Percentiles rank a stretch among this genome's conserved stretches.
Conservation (phyloP, 768 basidiomycete genomes). For the Mycena rosella region DNA sequence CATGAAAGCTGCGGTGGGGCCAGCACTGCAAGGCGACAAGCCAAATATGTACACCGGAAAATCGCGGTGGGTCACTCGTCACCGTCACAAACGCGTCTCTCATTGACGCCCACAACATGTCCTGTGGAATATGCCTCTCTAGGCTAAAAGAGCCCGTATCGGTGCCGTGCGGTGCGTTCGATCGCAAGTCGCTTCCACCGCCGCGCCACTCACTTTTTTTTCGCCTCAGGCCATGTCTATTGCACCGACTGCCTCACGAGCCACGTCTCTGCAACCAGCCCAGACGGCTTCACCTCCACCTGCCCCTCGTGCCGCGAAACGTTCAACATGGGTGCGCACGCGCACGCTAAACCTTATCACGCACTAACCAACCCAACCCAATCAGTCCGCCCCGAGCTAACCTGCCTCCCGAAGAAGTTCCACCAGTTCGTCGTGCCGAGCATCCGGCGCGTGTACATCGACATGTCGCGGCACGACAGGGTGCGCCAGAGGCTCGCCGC, state of each 20-base stretch:
- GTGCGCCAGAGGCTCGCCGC: constrained; percentile 50
- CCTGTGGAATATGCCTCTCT: constrained; percentile 72
- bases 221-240: constrained; percentile 68
- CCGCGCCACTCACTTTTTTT: constrained; percentile 15
- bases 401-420: constrained; percentile 62
- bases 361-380: background rate
- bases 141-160: constrained; percentile 65
- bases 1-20: background rate
- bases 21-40: background rate
- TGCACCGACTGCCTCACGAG: constrained; percentile 68
- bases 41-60: background rate
- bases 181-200: background rate
- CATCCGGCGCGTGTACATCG: constrained; percentile 65
- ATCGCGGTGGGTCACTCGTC: background rate
- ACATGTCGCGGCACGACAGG: constrained; percentile 42
- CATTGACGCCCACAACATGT: constrained; percentile 21
- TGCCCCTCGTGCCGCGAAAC: constrained; percentile 71
- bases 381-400: constrained; percentile 49
- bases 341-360: background rate
- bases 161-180: constrained; percentile 70
- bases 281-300: constrained; percentile 52
- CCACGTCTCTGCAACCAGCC: constrained; percentile 52
- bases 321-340: constrained; percentile 64
- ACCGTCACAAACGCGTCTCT: constrained; percentile 13
- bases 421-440: constrained; percentile 60